Base-by-base conservation (phyloP, 441 rosid genomes). In the Gossypium davidsonii region DNA sequence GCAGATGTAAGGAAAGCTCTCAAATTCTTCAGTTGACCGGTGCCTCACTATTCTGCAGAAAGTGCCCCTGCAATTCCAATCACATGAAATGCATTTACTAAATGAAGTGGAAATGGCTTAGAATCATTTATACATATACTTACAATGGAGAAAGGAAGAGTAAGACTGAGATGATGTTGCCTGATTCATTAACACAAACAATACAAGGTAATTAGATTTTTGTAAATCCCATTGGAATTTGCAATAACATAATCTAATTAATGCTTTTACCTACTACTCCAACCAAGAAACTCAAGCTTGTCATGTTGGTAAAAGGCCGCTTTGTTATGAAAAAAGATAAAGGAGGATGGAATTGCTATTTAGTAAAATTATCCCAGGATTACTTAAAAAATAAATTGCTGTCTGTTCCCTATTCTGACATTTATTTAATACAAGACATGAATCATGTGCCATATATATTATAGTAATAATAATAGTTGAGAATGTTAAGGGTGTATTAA, bases 101-200 rank as follows among this genome's bases (percentile, higher is more conserved):
- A 14, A 3, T 10, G 42, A 37, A 37, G 10, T 37, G 42, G 42
- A 37, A 37, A 37, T 37, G 42, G 42, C 42, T 6, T 37, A 37
- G 42, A 37, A 37, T 37, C 42, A 37, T 37, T 1, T 37, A 37
- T 37, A 48, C 15, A 18, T 9, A 63, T 61, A 20, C 91, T 82
- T 77, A 91, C 98, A 77, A 76, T 0, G 98, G 97, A 67, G 98
- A 85, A 72, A 93, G 96, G 75, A 90, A 91, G 81, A 93, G 61
- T 3, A 89, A 84, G 1, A 92, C 81, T 20, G 97, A 91, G 62
- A 89, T 85, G 57, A 88, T 68, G 76, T 89, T 93, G 68, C 94
- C 97, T 87, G 90, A 1, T 42, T 9, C 72, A 77, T 74, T 26
- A 28, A 46, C 57, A 69, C 11, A 77, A 70, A 10, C 26, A n/a